phyloP scores from a whole-genome alignment of 176 grass and related monocot genomes.

The Oryza longistaminata region DNA sequence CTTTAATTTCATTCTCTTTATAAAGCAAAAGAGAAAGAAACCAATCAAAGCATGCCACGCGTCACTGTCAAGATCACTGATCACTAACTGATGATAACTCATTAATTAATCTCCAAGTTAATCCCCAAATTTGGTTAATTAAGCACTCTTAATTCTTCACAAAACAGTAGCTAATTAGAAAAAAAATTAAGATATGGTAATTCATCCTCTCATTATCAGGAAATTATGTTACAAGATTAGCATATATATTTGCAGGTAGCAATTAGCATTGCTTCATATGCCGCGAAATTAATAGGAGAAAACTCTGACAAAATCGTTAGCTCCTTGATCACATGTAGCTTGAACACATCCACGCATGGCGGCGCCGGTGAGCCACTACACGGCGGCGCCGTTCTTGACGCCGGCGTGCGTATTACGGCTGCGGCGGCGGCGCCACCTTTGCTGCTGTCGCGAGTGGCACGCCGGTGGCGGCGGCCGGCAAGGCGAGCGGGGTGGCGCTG shows the following conservation, averaged over 20 bases:
- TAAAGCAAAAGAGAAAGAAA: background rate
- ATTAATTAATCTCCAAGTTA: background rate
- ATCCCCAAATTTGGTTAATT: background rate
- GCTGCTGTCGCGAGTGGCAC: background rate
- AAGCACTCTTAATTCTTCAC: background rate
- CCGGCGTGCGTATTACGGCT: background rate
- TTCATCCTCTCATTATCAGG: background rate
- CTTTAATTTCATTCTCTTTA: constrained; percentile 21
- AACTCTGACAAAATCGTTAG: constrained; percentile 23
- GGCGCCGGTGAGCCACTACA: constrained; percentile 12
- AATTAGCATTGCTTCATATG: background rate
- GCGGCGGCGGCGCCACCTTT: background rate
- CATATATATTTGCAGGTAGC: constrained; percentile 7
- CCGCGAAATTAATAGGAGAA: background rate
- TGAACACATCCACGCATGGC: background rate
- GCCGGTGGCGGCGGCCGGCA: background rate
- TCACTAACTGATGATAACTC: background rate
- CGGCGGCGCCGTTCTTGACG: background rate
- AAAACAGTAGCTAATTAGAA: background rate
- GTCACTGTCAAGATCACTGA: background rate
- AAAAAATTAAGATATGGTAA: background rate
- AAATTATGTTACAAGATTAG: constrained; percentile 18
- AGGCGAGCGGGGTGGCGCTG: constrained; percentile 45
- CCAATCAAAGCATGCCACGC: background rate
- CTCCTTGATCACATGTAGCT: background rate